phyloP scores from a whole-genome alignment of 2,329 filamentous ascomycete genomes.

The Fusarium scirpi region DNA sequence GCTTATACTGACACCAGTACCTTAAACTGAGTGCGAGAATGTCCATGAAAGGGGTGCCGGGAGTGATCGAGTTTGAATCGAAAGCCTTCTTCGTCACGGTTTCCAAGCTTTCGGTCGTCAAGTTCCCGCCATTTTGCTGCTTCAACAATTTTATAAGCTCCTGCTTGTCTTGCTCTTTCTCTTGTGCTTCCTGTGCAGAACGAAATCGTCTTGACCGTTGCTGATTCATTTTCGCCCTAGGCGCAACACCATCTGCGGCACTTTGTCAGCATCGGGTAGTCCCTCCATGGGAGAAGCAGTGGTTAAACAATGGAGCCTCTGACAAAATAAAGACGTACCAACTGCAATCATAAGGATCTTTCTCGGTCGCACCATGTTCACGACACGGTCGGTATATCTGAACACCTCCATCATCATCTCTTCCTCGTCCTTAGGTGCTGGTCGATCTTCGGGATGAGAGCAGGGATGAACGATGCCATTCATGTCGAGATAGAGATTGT shows the following conservation, averaged over 20 bases:
- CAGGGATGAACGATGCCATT: constrained; percentile 99
- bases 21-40: constrained; percentile 89
- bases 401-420: constrained; percentile 99
- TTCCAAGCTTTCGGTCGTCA: constrained; percentile 71
- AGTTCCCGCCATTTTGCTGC: constrained; percentile 76
- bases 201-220: constrained; percentile 96
- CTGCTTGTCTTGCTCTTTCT: constrained; percentile 91
- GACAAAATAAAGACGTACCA: constrained; percentile 64
- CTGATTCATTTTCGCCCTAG: constrained; percentile 99
- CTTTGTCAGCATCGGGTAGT: constrained; percentile 44
- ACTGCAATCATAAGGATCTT: constrained; percentile 98
- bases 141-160: constrained; percentile 88
- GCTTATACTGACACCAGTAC: constrained; percentile 98
- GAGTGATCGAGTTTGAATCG: constrained; percentile 88
- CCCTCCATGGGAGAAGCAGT: background rate
- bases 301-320: background rate
- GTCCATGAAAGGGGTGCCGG: constrained; percentile 98
- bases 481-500: constrained; percentile 99
- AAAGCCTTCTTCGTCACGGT: constrained; percentile 86
- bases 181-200: constrained; percentile 91
- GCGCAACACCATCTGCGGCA: constrained; percentile 86
- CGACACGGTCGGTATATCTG: constrained; percentile 97
- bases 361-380: constrained; percentile 97
- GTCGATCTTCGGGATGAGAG: constrained; percentile 94
- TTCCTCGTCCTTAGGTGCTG: constrained; percentile 91